A percentile compares a stretch with the other conserved stretches of the same genome.
Conservation (phyloP, 2,329 filamentous ascomycete genomes). For the Ophiocordyceps robertsii region DNA sequence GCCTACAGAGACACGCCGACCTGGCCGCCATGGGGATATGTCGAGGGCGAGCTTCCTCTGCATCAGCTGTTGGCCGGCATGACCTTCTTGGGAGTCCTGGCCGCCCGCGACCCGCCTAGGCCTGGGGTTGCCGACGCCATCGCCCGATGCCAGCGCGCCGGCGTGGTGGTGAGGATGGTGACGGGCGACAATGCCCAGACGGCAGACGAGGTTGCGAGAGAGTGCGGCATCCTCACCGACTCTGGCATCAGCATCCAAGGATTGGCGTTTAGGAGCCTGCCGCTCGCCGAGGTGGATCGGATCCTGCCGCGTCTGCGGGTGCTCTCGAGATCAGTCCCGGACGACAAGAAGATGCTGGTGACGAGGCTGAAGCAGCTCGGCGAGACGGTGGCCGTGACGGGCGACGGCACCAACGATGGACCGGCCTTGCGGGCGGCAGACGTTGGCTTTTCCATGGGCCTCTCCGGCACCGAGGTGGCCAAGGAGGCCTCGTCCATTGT, state of each 20-base stretch:
- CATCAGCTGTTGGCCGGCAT: conserved; percentile 15
- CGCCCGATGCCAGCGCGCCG: conserved; percentile 45
- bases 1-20: too few species aligned
- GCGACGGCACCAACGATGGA: conserved; percentile 54
- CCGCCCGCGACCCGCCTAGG: conserved; percentile 55
- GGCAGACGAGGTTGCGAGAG: conserved; percentile 27
- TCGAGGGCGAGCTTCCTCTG: conserved; percentile 18
- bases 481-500: conserved; percentile 54
- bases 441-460: conserved; percentile 56
- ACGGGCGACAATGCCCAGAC: conserved; percentile 36
- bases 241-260: conserved; percentile 54
- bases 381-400: conserved; percentile 53
- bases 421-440: conserved; percentile 52
- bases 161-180: conserved; percentile 51
- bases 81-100: conserved; percentile 35
- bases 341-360: conserved; percentile 54
- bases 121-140: conserved; percentile 49
- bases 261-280: conserved; percentile 40
- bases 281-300: conserved; percentile 31
- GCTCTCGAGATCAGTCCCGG: conserved; percentile 53
- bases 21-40: conserved; percentile 12
- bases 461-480: conserved; percentile 51
- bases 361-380: conserved; percentile 50
- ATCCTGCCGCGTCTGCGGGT: conserved; percentile 51
- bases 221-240: conserved; percentile 30